A percentile compares a stretch with the other conserved stretches of the same genome.
phyloP scores from a whole-genome alignment of 2,329 filamentous ascomycete species.

The Didymella sp. region DNA sequence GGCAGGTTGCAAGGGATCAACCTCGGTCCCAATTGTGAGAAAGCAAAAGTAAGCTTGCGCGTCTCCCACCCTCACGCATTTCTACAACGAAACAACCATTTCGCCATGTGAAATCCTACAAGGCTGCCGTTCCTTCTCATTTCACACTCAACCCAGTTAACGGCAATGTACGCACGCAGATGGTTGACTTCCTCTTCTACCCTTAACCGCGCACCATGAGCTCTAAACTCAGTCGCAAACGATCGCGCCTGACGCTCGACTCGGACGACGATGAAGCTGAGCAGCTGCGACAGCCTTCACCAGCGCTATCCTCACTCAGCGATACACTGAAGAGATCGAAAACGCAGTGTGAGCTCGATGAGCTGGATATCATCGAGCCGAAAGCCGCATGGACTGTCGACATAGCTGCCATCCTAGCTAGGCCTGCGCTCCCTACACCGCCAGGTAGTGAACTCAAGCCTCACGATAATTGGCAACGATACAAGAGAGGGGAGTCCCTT shows the following conservation, averaged over 20 bases:
- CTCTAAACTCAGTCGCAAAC: constrained; percentile 41
- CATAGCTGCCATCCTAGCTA: constrained; percentile 39
- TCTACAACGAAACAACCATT: constrained; percentile 34
- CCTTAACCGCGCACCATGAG: constrained; percentile 38
- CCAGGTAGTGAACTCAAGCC: constrained; percentile 26
- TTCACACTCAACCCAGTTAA: constrained; percentile 8
- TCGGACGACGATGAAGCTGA: constrained; percentile 34
- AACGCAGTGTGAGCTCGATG: constrained; percentile 47
- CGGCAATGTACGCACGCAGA: constrained; percentile 19
- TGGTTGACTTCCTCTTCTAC: constrained; percentile 27
- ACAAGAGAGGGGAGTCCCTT: constrained; percentile 27
- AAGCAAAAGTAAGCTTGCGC: constrained; percentile 17
- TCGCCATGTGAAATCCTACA: constrained; percentile 14
- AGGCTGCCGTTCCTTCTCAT: constrained; percentile 1
- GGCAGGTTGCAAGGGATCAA: background rate
- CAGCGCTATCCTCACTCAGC: constrained; percentile 25
- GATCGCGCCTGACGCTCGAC: constrained; percentile 40
- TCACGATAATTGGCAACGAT: constrained; percentile 40
- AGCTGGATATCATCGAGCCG: constrained; percentile 37
- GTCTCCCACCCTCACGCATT: constrained; percentile 21
- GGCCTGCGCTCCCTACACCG: constrained; percentile 31
- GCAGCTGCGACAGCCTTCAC: constrained; percentile 30
- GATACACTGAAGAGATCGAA: constrained; percentile 46
- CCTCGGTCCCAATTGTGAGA: constrained; percentile 13
- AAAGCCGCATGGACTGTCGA: constrained; percentile 46